Conservation (phyloP, 106 monocot genomes). For the Phalaenopsis aphrodite region DNA sequence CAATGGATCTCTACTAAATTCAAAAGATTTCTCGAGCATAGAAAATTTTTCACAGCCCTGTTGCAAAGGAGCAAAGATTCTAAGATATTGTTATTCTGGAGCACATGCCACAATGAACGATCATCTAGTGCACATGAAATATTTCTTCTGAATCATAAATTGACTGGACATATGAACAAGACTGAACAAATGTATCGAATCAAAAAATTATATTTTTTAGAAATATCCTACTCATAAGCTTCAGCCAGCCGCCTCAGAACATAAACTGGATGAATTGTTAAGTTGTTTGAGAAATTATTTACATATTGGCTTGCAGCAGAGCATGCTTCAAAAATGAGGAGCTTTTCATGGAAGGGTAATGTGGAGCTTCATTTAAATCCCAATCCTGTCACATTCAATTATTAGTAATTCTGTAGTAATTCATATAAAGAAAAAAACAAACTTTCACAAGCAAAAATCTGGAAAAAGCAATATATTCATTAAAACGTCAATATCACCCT, state of each 20-base stretch:
- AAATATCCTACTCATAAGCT: slow-evolving; percentile 50
- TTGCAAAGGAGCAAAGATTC: slow-evolving; percentile 2
- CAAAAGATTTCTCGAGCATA: slow-evolving; percentile 51
- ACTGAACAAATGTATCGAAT: neutral
- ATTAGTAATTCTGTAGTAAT: too few relatives aligned
- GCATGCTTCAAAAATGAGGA: slow-evolving; percentile 22
- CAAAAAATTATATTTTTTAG: neutral
- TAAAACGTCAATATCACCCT: neutral
- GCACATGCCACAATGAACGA: neutral
- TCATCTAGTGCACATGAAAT: neutral
- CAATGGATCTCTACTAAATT: slow-evolving; percentile 31
- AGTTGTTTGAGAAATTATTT: slow-evolving; percentile 15
- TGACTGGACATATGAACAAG: neutral
- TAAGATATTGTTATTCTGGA: neutral
- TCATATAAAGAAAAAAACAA: too few relatives aligned
- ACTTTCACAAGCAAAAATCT: too few relatives aligned
- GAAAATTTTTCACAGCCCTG: slow-evolving; percentile 46
- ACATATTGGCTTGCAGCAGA: slow-evolving; percentile 3
- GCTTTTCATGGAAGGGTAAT: too few relatives aligned
- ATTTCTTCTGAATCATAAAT: neutral
- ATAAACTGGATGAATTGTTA: slow-evolving; percentile 33
- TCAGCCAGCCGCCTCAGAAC: slow-evolving; percentile 46
- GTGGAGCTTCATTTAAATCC: too few relatives aligned
- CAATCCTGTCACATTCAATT: too few relatives aligned
- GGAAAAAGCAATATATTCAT: neutral